These are phyloP conservation scores for Ophiosphaerella herpotricha DNA, from an alignment of 2,329 filamentous ascomycete genomes.

Conservation along the genomic window DNA sequence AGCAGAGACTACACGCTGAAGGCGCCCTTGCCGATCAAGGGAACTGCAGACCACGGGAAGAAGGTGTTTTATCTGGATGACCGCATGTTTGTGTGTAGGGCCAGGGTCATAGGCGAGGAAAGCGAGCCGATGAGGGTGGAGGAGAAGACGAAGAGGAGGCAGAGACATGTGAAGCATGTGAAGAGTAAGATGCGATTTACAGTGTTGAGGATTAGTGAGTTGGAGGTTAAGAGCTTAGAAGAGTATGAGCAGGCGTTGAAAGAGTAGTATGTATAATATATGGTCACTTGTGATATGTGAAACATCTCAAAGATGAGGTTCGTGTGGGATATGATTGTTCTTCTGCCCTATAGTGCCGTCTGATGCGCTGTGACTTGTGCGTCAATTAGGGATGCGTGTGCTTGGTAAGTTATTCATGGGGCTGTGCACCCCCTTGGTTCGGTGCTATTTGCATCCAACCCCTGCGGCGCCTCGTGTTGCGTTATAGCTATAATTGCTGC, in stretches of 20 bases:
- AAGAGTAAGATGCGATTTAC: constrained; percentile 93
- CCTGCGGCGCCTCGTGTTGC: too few species aligned
- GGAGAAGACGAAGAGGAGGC: constrained; percentile 68
- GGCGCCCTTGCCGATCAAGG: constrained; percentile 44
- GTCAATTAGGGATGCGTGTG: too few species aligned
- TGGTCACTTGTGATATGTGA: too few species aligned
- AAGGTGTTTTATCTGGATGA: constrained; percentile 73
- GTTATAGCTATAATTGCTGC: background rate
- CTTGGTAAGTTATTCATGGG: too few species aligned
- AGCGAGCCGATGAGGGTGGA: constrained; percentile 63
- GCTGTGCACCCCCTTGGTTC: too few species aligned
- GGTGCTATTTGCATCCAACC: too few species aligned
- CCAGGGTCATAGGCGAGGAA: constrained; percentile 83
- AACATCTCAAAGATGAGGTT: too few species aligned
- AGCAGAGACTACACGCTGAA: constrained; percentile 90
- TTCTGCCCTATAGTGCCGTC: too few species aligned
- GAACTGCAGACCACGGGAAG: constrained; percentile 36
- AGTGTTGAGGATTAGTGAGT: constrained; percentile 79
- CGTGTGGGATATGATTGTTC: too few species aligned
- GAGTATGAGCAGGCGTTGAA: constrained; percentile 53
- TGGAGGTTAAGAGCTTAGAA: constrained; percentile 67
- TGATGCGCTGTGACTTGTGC: too few species aligned
- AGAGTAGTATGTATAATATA: background rate
- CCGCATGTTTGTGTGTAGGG: constrained; percentile 80
- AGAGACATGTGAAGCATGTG: constrained; percentile 70